A percentile compares a stretch with the other conserved stretches of the same genome.
These are phyloP conservation scores for Arthroderma sp. DNA, from an alignment of 2,329 filamentous ascomycete species.

Conservation along the genomic window DNA sequence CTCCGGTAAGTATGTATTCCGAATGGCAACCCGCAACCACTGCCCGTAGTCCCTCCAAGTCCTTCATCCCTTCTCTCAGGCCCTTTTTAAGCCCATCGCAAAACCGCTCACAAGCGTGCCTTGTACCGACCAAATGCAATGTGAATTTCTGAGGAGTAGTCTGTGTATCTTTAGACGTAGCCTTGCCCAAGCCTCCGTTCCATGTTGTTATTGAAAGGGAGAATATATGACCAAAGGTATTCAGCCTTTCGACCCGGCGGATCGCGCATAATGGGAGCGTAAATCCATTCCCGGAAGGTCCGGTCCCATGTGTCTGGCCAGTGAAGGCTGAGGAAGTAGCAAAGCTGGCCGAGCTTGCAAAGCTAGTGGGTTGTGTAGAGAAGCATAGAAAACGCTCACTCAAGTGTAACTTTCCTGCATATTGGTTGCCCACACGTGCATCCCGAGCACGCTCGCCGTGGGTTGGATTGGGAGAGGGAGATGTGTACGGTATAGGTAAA, in stretches of 20 bases:
- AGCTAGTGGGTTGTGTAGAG: constrained; percentile 83
- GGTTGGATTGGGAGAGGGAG: constrained; percentile 23
- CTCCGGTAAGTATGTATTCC: constrained; percentile 54
- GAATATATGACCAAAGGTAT: constrained; percentile 85
- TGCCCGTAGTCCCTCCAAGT: constrained; percentile 69
- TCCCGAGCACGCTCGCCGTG: constrained; percentile 50
- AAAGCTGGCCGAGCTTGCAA: constrained; percentile 64
- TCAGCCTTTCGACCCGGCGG: constrained; percentile 77
- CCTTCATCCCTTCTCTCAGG: constrained; percentile 71
- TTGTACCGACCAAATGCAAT: constrained; percentile 76
- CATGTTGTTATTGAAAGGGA: constrained; percentile 89
- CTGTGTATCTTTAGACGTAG: constrained; percentile 24
- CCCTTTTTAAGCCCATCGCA: constrained; percentile 92
- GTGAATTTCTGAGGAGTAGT: constrained; percentile 73
- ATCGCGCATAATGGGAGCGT: constrained; percentile 87
- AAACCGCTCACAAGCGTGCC: constrained; percentile 83
- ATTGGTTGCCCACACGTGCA: constrained; percentile 62
- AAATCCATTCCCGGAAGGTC: constrained; percentile 89
- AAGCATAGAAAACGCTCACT: constrained; percentile 95
- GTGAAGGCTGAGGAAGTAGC: constrained; percentile 73
- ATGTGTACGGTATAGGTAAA: constrained; percentile 57
- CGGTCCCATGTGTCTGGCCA: constrained; percentile 82
- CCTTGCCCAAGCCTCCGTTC: constrained; percentile 56
- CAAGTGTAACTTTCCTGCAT: constrained; percentile 82
- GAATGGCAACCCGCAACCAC: constrained; percentile 83